Evolutionary conservation across 106 monocot genomes (phyloP), one percentile per base, ranked within the genome.

Genomic region (Agapanthus africanus): DNA sequence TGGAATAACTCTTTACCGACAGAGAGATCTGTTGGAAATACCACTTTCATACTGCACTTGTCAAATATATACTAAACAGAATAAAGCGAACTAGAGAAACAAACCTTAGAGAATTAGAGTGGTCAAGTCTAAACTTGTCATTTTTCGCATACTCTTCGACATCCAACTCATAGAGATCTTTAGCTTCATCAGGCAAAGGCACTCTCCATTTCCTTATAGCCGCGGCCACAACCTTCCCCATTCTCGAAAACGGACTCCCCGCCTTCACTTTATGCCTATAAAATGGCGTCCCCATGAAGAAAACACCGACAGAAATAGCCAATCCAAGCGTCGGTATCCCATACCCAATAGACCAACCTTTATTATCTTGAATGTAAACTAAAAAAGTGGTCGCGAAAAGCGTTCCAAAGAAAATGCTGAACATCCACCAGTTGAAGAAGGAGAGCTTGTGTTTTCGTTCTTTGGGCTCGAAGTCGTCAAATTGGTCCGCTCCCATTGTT

Each of bases 381-480:
- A 94, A 81, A 11, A 90, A 78, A 13, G 80, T 84, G 71, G 73
- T 76, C 44, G 93, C 81, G 64, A 90, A 90, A 49, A 94, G 82
- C 21, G 87, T 74, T 41, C 93, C 93, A 21, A 87, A 71, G 69
- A 85, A 94, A 73, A 90, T 87, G 76, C 87, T 90, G 69, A 94
- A 90, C 87, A 87, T 90, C 93, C 93, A 94, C 93, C 93, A 94
- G 71, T 94, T 94, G 93, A 94, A 94, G 84, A 94, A 90, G 70
- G 90, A 90, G 56, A 90, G 70, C 79, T 90, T 94, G 36, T 84
- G 84, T 30, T 32, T 14, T 28, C 74, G 73, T 74, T 94, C 93
- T 62, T 77, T 87, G 0, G 82, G 71, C 63, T 90, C 76, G 57
- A 80, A 87, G 11, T 80, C 86, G 51, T 94, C 93, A 41, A 94